A percentile compares a stretch with the other conserved stretches of the same genome.
phyloP scores from a whole-genome alignment of 495 filamentous ascomycete species.

The Cladorrhinum samala region DNA sequence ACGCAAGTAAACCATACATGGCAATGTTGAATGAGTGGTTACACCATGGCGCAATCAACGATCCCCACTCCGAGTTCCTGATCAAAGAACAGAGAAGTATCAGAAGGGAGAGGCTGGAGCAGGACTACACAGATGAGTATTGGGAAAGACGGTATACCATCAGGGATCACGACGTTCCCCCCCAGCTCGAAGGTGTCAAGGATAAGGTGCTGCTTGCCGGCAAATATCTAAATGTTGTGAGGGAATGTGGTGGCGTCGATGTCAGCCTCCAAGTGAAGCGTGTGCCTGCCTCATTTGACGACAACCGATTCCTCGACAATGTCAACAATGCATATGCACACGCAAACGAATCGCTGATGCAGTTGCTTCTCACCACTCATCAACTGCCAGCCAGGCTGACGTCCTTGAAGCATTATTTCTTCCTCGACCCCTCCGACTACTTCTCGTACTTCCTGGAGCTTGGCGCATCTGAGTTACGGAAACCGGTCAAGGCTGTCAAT shows the following conservation, averaged over 20 bases:
- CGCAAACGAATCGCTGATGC: slow-evolving; percentile 89
- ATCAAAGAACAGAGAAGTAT: slow-evolving; percentile 96
- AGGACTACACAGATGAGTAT: slow-evolving; percentile 98
- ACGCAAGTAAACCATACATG: slow-evolving; percentile 94
- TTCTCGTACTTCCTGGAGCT: slow-evolving; percentile 97
- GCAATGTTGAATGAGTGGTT: slow-evolving; percentile 98
- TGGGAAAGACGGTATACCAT: slow-evolving; percentile 98
- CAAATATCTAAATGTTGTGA: slow-evolving; percentile 95
- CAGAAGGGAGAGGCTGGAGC: slow-evolving; percentile 78
- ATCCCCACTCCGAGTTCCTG: slow-evolving; percentile 90
- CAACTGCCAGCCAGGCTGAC: slow-evolving; percentile 76
- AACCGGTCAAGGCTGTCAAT: slow-evolving; percentile 82
- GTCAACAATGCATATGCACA: slow-evolving; percentile 92
- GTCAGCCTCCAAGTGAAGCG: slow-evolving; percentile 83
- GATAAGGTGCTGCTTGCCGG: slow-evolving; percentile 92
- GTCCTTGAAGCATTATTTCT: slow-evolving; percentile 97
- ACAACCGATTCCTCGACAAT: slow-evolving; percentile 84
- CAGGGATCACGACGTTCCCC: slow-evolving; percentile 81
- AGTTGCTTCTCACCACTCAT: slow-evolving; percentile 87
- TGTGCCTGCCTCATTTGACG: slow-evolving; percentile 87
- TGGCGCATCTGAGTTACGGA: slow-evolving; percentile 76
- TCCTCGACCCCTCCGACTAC: slow-evolving; percentile 94
- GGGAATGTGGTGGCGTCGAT: slow-evolving; percentile 94
- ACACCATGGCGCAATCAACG: slow-evolving; percentile 90
- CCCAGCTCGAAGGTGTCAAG: slow-evolving; percentile 84